Percentiles rank a stretch among this genome's conserved stretches.
phyloP scores from a whole-genome alignment of 306 rosid species.

The Neltuma alba region DNA sequence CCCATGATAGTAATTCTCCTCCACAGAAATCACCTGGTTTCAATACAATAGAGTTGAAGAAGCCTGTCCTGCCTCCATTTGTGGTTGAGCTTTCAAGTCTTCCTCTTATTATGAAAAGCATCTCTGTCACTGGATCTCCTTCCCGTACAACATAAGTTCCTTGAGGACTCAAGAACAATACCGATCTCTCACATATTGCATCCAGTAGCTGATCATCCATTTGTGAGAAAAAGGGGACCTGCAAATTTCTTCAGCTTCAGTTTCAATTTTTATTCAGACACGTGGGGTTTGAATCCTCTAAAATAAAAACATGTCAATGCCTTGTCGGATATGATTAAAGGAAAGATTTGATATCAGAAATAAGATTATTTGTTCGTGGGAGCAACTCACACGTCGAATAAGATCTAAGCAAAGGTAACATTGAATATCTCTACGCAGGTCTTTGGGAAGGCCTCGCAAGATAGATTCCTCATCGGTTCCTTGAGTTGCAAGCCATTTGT shows the following conservation, averaged over 20 bases:
- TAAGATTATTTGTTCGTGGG: neutral
- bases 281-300: too few relatives aligned
- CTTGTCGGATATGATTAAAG: neutral
- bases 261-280: too few relatives aligned
- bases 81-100: constrained; percentile 91
- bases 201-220: constrained; percentile 89
- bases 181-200: constrained; percentile 84
- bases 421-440: constrained; percentile 88
- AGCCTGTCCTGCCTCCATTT: constrained; percentile 86
- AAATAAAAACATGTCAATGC: too few relatives aligned
- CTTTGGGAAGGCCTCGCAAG: constrained; percentile 66
- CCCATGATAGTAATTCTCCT: constrained; percentile 96
- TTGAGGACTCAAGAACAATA: constrained; percentile 71
- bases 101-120: constrained; percentile 89
- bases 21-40: constrained; percentile 94
- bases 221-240: constrained; percentile 94
- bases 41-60: constrained; percentile 77
- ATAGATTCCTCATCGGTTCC: constrained; percentile 91
- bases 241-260: constrained; percentile 16
- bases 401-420: constrained; percentile 88
- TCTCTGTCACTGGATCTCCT: constrained; percentile 91
- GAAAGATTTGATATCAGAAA: neutral
- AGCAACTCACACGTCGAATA: constrained; percentile 71
- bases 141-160: constrained; percentile 82
- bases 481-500: constrained; percentile 91